Evolutionary conservation across 1,139 yeast genomes (phyloP).

Genomic region (Yamadazyma friedrichii): DNA sequence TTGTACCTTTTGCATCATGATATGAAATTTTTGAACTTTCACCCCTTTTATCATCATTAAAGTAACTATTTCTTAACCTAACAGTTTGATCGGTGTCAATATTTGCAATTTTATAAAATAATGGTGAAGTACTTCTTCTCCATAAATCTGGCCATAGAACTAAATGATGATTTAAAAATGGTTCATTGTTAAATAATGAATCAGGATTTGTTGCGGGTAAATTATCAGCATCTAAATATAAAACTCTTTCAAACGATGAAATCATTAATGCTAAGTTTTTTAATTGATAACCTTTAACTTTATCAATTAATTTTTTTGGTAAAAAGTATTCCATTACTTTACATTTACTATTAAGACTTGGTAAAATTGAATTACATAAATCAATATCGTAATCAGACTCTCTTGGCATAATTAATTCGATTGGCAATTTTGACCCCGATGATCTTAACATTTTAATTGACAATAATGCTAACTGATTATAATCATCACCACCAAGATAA

Average conservation of each 20-base stretch:
- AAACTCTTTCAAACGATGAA: constrained; percentile 31
- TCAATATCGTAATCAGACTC: constrained; percentile 29
- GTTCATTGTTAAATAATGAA: constrained; percentile 28
- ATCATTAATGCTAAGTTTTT: constrained; percentile 35
- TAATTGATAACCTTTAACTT: constrained; percentile 29
- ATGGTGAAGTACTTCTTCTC: constrained; percentile 40
- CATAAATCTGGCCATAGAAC: constrained; percentile 43
- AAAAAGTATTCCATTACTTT: constrained; percentile 33
- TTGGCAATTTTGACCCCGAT: constrained; percentile 54
- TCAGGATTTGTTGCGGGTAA: constrained; percentile 35
- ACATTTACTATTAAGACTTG: constrained; percentile 31
- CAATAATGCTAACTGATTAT: constrained; percentile 52
- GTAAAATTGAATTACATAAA: constrained; percentile 30
- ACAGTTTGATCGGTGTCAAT: constrained; percentile 20
- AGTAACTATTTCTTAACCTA: constrained; percentile 27
- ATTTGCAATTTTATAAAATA: constrained; percentile 29
- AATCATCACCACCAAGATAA: constrained; percentile 62
- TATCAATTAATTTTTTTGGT: constrained; percentile 20
- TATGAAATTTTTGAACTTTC: constrained; percentile 18
- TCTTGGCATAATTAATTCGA: constrained; percentile 47
- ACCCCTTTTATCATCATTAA: constrained; percentile 28
- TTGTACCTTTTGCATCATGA: constrained; percentile 55
- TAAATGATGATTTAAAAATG: constrained; percentile 27
- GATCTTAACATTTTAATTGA: constrained; percentile 56
- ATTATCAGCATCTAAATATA: constrained; percentile 39